Base-by-base conservation (phyloP, 2,329 filamentous ascomycete genomes). In the Chalara sp. region DNA sequence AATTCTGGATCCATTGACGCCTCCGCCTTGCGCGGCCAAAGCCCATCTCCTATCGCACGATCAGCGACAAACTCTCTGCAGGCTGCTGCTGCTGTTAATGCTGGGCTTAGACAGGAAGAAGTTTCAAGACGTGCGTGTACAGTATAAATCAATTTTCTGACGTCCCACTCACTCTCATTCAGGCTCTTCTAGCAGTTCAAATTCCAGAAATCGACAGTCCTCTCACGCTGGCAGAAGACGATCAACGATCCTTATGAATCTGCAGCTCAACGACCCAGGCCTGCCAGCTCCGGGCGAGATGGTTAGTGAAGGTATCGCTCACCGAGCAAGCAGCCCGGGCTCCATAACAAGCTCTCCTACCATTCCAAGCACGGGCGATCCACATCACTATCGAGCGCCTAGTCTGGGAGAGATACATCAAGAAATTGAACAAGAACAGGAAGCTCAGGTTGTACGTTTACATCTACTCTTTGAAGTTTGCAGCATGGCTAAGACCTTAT, bases 381-480 rank as follows among this genome's bases (percentile, higher is more conserved):
- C 81, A 12, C 76, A 81, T 58, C 84, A 87, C 61, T 78, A 81
- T 57, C 76, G 86, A 46, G 71, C 83, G 1, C 85, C 85, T 2
- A 89, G 86, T 63, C 67, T 90, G 55, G 86, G 86, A 13, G 86
- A 89, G 67, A 78, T 90, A 41, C 86, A 90, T 59, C 86, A 90
- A 64, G 84, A 89, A 67, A 74, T 90, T 1, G 86, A 90, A 66
- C 85, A 83, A 48, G 86, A 90, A 68, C 86, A 89, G 65, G 86
- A 90, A 63, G 84, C 81, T 29, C 86, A 89, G 68, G 86, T 90
- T 56, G 82, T 85, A 71, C 47, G 79, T 68, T 42, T 21, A 6
- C 30, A 13, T 44, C 31, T 21, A 21, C 21, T 40, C 32, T 7
- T 32, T 41, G 8, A 33, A 8, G 32, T 6, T 40, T 51, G 29